These are phyloP conservation scores for Osmanthus fragrans DNA, from an alignment of 257 asterid species.

Conservation along the genomic window DNA sequence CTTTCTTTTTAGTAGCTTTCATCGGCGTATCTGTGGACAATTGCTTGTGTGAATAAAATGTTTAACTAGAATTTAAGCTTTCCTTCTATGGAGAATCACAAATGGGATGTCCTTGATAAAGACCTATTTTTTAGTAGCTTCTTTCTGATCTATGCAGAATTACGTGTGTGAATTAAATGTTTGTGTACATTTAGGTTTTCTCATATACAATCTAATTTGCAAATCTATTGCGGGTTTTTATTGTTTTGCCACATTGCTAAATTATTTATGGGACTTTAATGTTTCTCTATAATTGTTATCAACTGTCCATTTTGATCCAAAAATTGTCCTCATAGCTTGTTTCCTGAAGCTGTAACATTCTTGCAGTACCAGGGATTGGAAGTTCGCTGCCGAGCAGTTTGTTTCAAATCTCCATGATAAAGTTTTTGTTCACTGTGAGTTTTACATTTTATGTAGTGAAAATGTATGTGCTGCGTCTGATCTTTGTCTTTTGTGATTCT, in stretches of 20 bases:
- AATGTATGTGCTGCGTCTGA: background rate
- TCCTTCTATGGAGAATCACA: background rate
- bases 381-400: constrained; percentile 81
- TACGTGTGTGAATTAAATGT: background rate
- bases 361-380: constrained; percentile 87
- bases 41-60: background rate
- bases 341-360: background rate
- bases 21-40: background rate
- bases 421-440: constrained; percentile 91
- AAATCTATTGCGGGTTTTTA: background rate
- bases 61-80: background rate
- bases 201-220: background rate
- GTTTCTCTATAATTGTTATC: background rate
- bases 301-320: background rate
- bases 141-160: background rate
- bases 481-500: background rate
- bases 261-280: background rate
- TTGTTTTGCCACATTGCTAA: too few species aligned
- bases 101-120: background rate
- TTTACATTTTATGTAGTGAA: constrained; percentile 9
- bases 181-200: background rate
- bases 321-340: constrained; percentile 2
- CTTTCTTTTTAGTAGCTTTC: background rate
- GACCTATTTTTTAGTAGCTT: background rate
- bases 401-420: constrained; percentile 76